Evolutionary conservation across 345 rosid genomes (phyloP), one percentile per base, ranked within the genome.

Genomic region (Eucalyptus shirleyi): DNA sequence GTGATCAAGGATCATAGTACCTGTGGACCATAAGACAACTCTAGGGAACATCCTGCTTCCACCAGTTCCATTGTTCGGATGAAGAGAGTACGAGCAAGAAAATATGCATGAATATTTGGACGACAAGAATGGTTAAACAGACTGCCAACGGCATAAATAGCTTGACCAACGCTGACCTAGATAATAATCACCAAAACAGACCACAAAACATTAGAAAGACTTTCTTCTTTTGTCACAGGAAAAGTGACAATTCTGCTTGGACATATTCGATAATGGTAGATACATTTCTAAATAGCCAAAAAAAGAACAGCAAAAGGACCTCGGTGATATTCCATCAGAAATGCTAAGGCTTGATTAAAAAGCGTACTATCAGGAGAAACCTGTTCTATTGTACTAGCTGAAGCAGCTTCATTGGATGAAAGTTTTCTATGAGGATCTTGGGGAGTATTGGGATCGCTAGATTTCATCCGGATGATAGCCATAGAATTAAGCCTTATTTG

Each of bases 1-100:
- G 26, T 85, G 40, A 55, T 72, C 8, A 30, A 16, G 55, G 45
- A 60, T 50, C 83, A 77, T 77, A 40, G 47, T 90, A 95, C 98
- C 97, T 96, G 97, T 90, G 98, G 98, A 87, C 98, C 98, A 90
- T 96, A 97, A 80, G 99, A 96, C 88, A 97, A 91, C 94, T 97
- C 98, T 89, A 97, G 93, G 90, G 95, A 95, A 90, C 90, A 94
- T 53, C 96, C 97, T 86, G 91, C 77, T 13, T 94, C 88, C 55
- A 96, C 96, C 86, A 90, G 88, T 91, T 96, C 98, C 87, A 95
- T 95, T 88, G 97, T 92, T 86, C 95, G 91, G 86, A 96, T 90
- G 49, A 93, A 86, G 62, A 97, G 96, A 67, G 95, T 93, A 85
- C 97, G 98, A 24, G 99, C 96, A 88, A 96, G 93, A 93, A 96